Conservation (phyloP, 179 eudicot genomes). For the Dionaea muscipula region DNA sequence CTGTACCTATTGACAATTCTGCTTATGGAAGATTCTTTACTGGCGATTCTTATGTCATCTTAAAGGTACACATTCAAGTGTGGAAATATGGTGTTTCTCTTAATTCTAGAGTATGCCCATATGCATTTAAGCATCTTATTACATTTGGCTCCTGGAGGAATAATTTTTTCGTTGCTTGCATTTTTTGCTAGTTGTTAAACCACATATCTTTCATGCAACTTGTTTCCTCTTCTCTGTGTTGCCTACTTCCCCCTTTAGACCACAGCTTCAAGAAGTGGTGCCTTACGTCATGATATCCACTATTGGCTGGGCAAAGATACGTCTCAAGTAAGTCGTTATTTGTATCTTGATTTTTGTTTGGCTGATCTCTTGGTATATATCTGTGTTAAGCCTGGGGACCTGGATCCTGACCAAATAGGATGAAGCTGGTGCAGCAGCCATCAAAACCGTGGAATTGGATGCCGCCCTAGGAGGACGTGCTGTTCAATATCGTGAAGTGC, state of each 20-base stretch:
- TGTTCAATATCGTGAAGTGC: slow-evolving; percentile 92
- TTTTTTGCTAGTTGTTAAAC: too few species aligned
- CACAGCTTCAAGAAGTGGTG: slow-evolving; percentile 66
- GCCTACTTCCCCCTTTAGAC: slow-evolving; percentile 39
- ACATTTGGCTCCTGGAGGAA: not conserved
- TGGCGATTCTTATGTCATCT: slow-evolving; percentile 70
- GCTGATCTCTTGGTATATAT: slow-evolving; percentile 5
- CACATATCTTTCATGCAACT: too few species aligned
- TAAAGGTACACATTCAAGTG: slow-evolving; percentile 34
- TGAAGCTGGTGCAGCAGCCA: slow-evolving; percentile 87
- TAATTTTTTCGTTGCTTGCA: too few species aligned
- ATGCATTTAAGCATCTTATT: not conserved
- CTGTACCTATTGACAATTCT: slow-evolving; percentile 49
- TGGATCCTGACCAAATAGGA: slow-evolving; percentile 42
- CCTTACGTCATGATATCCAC: slow-evolving; percentile 74
- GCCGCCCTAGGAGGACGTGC: slow-evolving; percentile 95
- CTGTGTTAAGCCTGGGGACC: slow-evolving; percentile 13
- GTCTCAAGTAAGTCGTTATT: slow-evolving; percentile 52
- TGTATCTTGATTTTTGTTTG: not conserved
- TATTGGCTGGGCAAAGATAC: slow-evolving; percentile 98
- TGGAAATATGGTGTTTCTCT: too few species aligned
- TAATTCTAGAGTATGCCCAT: too few species aligned
- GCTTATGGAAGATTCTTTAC: slow-evolving; percentile 71
- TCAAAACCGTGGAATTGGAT: slow-evolving; percentile 89
- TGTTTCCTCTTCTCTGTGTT: slow-evolving; percentile 4